These are phyloP conservation scores for Carpinus fangiana DNA, from an alignment of 306 rosid genomes.

Conservation along the genomic window DNA sequence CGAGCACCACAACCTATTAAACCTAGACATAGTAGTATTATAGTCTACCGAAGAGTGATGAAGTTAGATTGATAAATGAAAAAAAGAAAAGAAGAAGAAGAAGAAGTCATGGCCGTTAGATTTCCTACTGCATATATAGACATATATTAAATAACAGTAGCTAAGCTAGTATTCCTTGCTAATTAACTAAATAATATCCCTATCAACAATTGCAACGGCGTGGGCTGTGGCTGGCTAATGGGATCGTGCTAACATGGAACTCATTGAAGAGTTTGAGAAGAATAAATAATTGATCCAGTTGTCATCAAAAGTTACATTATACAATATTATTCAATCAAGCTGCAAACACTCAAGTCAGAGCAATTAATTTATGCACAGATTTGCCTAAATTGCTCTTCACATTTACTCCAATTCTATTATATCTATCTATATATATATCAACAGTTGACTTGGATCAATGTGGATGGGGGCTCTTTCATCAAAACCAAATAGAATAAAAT, in stretches of 20 bases:
- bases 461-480: background rate
- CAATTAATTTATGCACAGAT: background rate
- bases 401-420: background rate
- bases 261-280: background rate
- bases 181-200: no score
- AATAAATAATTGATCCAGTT: background rate
- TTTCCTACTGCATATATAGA: no score
- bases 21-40: no score
- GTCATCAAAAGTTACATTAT: background rate
- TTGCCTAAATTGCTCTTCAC: slow-evolving; percentile 9
- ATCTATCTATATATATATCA: background rate
- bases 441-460: slow-evolving; percentile 1
- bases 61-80: background rate
- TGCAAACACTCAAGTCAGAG: background rate
- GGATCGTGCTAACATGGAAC: background rate
- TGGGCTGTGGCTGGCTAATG: background rate
- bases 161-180: no score
- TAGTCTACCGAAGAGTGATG: no score
- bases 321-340: background rate
- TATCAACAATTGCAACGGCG: background rate
- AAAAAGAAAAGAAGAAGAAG: background rate
- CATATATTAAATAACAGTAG: no score
- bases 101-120: no score
- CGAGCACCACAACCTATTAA: no score
- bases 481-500: background rate